Conservation (phyloP, 75 land plant species). For the Adiantum capillusveneris region DNA sequence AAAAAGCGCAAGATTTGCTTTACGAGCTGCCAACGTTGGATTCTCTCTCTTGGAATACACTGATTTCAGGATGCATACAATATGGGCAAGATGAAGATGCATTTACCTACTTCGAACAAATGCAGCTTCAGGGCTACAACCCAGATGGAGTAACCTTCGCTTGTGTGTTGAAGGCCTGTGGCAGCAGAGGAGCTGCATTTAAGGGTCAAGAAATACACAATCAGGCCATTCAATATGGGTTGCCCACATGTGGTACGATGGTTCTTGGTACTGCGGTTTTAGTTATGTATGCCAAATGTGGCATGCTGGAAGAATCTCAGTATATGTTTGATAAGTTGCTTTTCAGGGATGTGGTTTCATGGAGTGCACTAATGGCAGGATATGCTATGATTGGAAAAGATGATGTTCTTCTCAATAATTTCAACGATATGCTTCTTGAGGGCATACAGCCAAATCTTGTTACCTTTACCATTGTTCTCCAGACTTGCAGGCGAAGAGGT, state of each 20-base stretch:
- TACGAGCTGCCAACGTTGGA: not conserved
- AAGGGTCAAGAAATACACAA: not conserved
- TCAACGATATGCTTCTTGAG: slow-evolving; percentile 5
- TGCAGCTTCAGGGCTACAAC: slow-evolving; percentile 8
- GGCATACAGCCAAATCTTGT: slow-evolving; percentile 9
- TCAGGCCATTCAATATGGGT: not conserved
- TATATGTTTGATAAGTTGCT: slow-evolving; percentile 3
- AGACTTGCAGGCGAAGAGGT: slow-evolving; percentile 6
- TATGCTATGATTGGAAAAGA: slow-evolving; percentile 13
- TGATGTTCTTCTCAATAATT: slow-evolving; percentile 4
- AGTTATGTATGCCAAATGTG: slow-evolving; percentile 7
- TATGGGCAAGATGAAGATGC: slow-evolving; percentile 9
- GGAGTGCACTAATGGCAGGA: slow-evolving; percentile 18
- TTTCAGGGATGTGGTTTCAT: slow-evolving; percentile 11
- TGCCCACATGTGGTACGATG: not conserved
- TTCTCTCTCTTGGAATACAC: slow-evolving; percentile 11
- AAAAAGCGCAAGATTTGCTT: slow-evolving; percentile 6
- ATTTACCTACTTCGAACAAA: slow-evolving; percentile 11
- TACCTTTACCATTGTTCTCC: slow-evolving; percentile 8
- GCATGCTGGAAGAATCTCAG: slow-evolving; percentile 9
- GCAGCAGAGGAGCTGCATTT: slow-evolving; percentile 3
- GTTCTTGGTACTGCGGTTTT: not conserved
- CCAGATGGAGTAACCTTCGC: slow-evolving; percentile 12
- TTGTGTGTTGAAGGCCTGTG: slow-evolving; percentile 15
- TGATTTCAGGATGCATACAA: slow-evolving; percentile 12